Evolutionary conservation across 2,329 filamentous ascomycete species (phyloP), one percentile per base, ranked within the genome.

Genomic region (Cercospora citrullina): DNA sequence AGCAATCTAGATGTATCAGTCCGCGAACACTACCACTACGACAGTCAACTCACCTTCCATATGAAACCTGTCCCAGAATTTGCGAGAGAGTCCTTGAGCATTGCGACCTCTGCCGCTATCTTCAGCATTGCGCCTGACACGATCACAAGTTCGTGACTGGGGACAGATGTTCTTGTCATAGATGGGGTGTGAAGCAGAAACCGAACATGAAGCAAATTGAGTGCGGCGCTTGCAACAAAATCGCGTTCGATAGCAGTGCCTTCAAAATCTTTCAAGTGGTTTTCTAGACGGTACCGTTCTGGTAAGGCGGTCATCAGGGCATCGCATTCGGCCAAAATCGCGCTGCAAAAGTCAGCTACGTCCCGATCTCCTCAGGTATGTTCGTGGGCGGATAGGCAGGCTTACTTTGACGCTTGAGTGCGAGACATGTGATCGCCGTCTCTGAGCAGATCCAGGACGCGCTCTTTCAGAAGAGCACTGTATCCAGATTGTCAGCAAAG

Each of bases 21-120:
- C 51, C 21, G 7, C 28, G n/a, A 21, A 4, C 12, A 4, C n/a
- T 42, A n/a, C n/a, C 1, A 42, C n/a, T 2, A 8, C 6, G 36
- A 8, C 16, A n/a, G n/a, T 14, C 26, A 9, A 77, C 77, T 68
- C 66, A 75, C 77, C 72, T 77, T 78, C 77, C 77, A 79, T 0
- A 76, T 70, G 26, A 79, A 70, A 4, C 72, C 69, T 4, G 75
- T 79, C 8, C 78, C 78, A 1, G 78, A 79, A 39, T 80, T 79
- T 3, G 71, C 75, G 3, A 79, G 64, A 1, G 71, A 69, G n/a
- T 77, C 72, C 51, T 74, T 71, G 4, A 76, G 69, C 3, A 80
- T 60, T 3, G 78, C 71, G 3, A 74, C 71, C 60, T 80, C 75
- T 7, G 75, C 73, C 2, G 76, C 74, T 0, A 79, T 58, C 5